Evolutionary conservation across 176 grass and related monocot genomes (phyloP), one percentile per base, ranked within the genome.

Genomic region (Lolium rigidum): DNA sequence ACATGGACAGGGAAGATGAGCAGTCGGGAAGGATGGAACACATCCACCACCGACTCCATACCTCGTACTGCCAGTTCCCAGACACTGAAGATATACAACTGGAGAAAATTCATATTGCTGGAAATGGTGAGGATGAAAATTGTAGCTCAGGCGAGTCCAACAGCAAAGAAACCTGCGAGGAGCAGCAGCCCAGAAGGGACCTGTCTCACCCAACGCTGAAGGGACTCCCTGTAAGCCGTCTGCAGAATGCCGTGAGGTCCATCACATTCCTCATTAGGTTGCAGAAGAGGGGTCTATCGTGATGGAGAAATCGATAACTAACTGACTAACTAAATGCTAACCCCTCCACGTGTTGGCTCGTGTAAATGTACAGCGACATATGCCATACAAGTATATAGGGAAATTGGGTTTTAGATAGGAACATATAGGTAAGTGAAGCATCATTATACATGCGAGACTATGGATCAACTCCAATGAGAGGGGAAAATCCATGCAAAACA

Each of bases 1-100:
- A 93, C 59, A 89, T 91, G 92, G 95, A 94, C 50, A 88, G 81
- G 58, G 87, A 91, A 76, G 90, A 97, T 14, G 84, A 94, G 46
- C 74, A 48, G 11, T 50, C 87, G 21, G 89, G 90, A 79, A 91
- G 89, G 75, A 95, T 97, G 38, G 59, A 93, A 63, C 84, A 91
- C 90, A 98, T 98, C 65, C 87, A 93, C 35, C 50, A 80, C 37
- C 80, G 60, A 25, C 82, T 97, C 59, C 91, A 88, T 84, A 63
- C 85, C 50, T 84, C 89, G 15, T 97, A 93, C 62, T 82, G 87
- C 81, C 92, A 98, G 78, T 95, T 93, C 85, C 50, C 48, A 47
- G 81, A 81, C 20, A 59, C 68, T 10, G 82, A 68, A 76, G 82
- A 89, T 39, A 31, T 81, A 41, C 74, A 85, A 17, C 65, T 90